Base-by-base conservation (phyloP, 2,329 filamentous ascomycete species). In the Saccharata proteae region DNA sequence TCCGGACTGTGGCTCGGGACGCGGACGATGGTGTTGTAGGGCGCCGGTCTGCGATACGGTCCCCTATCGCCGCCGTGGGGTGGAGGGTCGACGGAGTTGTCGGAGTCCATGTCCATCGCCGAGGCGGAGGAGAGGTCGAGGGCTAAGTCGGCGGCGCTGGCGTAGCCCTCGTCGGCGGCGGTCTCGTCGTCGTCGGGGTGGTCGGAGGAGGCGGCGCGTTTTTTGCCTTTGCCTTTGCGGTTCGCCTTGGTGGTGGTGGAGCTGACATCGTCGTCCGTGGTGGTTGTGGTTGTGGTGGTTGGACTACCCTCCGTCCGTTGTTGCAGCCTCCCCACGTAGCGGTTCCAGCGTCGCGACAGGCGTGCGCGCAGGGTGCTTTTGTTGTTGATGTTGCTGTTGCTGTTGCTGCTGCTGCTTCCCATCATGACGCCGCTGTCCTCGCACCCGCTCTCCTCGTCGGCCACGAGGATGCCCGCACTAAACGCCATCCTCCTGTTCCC, bases 71-170 rank as follows among this genome's bases (percentile, higher is more conserved):
- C 26, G 24, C 26, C 10, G 29, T 23, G 48, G 47, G 8, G 47
- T 28, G 10, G 35, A 32, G 13, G 28, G 38, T 37, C 32, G 23
- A 8, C 39, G 46, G 20, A 52, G 42, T 21, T 54, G 49, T 13
- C 44, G 40, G 5, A 51, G 42, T 2, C 44, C 34, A 5, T 50
- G 45, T 11, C 45, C 42, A 29, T 55, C 52, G 13, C 54, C 51
- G 13, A 55, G 51, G 16, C 46, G 42, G 47, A 54, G 52, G 43
- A 54, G 53, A 8, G 49, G n/a, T n/a, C n/a, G n/a, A 10, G 29
- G 15, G 24, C 17, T 12, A 21, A 29, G n/a, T 30, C 30, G 16
- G 34, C 36, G 13, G 30, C 34, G 16, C 32, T 32, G 19, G 31
- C 36, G 20, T 38, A 36, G 6, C 32, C 33, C 28, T 37, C 34